Base-by-base conservation (phyloP, 164 flowering plant genomes). In the Chimonanthus salicifolius region DNA sequence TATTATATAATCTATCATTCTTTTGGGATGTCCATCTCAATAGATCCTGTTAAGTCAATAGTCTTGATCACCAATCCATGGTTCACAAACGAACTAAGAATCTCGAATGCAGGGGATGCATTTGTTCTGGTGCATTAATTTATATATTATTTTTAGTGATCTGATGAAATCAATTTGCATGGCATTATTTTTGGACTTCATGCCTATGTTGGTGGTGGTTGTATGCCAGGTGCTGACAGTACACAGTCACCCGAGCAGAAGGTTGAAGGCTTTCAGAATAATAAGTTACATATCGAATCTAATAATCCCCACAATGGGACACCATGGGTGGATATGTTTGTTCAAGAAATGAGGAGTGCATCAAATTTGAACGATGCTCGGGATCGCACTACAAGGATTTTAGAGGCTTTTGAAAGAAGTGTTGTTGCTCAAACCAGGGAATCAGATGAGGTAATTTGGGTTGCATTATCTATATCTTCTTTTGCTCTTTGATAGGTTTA, bases 321-420 rank as follows among this genome's bases (percentile, higher is more conserved):
- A 21, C 44, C 75, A 11, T 81, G 81, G 81, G 76, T 81, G 46
- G 84, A 79, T 72, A 64, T 76, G 11, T 74, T 81, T 73, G 84
- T 84, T 16, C 79, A 74, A 68, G 86, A 84, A 70, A 84, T 84
- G 84, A 78, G 65, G 77, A 82, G 58, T 54, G 78, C 82, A 50
- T 67, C 74, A 20, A 76, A 79, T 75, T 54, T 82, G 58, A 76
- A 81, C 70, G 85, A 82, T 78, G 83, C 84, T 5, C 80, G 82
- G 65, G 72, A 46, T n/a, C 88, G 86, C 43, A 84, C 86, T 47
- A 70, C 83, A 16, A 80, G 76, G 71, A 80, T 83, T 44, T 76
- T 85, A 50, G 83, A 82, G 68, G 83, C 82, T 62, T 85, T 85
- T 71, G 86, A 82, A 72, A 77, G 73, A 71, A 75, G 62, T 43